These are phyloP conservation scores for Sicyos baderoa DNA, from an alignment of 306 rosid genomes.

Conservation along the genomic window DNA sequence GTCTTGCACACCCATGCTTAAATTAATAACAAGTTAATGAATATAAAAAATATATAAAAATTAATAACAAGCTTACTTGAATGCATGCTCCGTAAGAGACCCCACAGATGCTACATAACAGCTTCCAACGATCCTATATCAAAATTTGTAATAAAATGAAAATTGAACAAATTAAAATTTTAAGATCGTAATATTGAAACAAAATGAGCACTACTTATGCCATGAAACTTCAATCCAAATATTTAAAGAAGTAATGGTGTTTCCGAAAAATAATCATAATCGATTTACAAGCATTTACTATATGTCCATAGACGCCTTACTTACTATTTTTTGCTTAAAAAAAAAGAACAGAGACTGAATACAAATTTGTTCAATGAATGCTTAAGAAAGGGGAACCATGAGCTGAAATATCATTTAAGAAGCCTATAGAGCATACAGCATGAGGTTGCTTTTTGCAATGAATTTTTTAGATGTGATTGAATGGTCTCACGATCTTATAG, in stretches of 20 bases:
- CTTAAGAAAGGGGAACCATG: background rate
- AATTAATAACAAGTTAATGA: background rate
- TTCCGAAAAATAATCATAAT: background rate
- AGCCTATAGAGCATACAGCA: background rate
- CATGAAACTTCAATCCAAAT: constrained; percentile 1
- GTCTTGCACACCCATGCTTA: constrained; percentile 16
- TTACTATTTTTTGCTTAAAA: background rate
- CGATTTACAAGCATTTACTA: background rate
- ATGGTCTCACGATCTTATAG: background rate
- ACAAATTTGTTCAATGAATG: background rate
- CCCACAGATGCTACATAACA: constrained; percentile 88
- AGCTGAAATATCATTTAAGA: constrained; percentile 3
- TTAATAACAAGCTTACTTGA: constrained; percentile 53
- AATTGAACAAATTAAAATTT: background rate
- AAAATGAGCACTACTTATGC: background rate
- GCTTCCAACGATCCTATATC: constrained; percentile 97
- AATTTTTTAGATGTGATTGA: background rate
- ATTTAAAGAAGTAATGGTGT: background rate
- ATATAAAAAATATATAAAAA: too few relatives aligned
- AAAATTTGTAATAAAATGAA: constrained; percentile 15
- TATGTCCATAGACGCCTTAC: background rate
- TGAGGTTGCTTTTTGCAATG: background rate
- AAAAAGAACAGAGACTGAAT: background rate
- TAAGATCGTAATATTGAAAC: constrained; percentile 11
- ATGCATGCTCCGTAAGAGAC: constrained; percentile 98